Base-by-base conservation (phyloP, 176 grass and related monocot genomes). In the Tillandsia leiboldiana region DNA sequence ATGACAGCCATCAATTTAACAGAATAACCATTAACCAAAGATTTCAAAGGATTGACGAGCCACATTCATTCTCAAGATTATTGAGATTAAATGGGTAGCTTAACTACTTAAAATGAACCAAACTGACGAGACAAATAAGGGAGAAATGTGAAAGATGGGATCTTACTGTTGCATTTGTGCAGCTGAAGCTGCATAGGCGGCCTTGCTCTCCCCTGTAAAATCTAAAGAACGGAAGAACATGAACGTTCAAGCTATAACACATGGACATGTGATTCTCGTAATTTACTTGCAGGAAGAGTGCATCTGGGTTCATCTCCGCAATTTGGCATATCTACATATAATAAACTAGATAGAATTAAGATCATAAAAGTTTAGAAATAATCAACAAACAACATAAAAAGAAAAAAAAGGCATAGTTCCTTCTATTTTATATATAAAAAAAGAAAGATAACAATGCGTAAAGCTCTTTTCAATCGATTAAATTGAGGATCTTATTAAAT, bases 201-300 rank as follows among this genome's bases (percentile, higher is more conserved):
- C 94, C 94, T 50, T 99, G 84, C 23, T 82, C 84, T 82, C 94
- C 94, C 49, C 87, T 81, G 51, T 93, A 99, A 77, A 99, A 93
- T 80, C 90, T 83, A 71, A 99, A 99, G 80, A 99, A 99, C 3
- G 94, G 94, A 2, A 99, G 84, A 27, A 99, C 94, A 85, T 93
- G 90, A 1, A 99, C 94, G 67, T 86, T 78, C 9, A 99, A 82
- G 75, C 80, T 99, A 48, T 93, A 90, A 70, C 94, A 99, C 94
- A 93, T 93, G 14, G 94, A 90, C 65, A 84, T 90, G 82, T 99
- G 94, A 70, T 82, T 80, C 66, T 99, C 94, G 24, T 99, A 82
- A 78, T 99, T 99, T 5, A 99, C 75, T 74, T 99, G 89, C 69
- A 99, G 86, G 78, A 99, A 99, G 0, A 80, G 14, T 23, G 90